These are phyloP conservation scores for Saprolegnia diclina DNA, from an alignment of 352 stramenopile genomes.

Conservation along the genomic window DNA sequence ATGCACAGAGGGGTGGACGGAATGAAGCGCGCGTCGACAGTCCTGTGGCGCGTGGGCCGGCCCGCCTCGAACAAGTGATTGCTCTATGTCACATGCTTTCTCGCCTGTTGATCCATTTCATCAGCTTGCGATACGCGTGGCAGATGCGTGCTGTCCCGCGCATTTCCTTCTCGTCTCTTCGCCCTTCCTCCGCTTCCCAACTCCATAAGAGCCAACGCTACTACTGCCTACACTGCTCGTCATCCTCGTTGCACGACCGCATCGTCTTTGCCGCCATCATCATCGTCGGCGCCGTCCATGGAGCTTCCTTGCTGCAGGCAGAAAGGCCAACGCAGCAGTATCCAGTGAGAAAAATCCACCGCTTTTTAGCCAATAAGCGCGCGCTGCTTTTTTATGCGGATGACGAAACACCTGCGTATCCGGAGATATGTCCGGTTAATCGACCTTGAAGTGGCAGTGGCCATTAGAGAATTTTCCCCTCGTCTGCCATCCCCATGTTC, in stretches of 20 bases:
- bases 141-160: background rate
- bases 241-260: too few relatives aligned
- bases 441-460: background rate
- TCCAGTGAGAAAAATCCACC: background rate
- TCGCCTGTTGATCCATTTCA: background rate
- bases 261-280: too few relatives aligned
- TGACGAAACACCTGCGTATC: background rate
- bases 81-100: conserved; percentile 11
- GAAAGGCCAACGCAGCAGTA: background rate
- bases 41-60: too few relatives aligned
- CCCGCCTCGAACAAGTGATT: conserved; percentile 8
- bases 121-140: conserved; percentile 2
- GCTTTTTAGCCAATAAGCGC: background rate
- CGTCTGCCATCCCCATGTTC: conserved; percentile 2
- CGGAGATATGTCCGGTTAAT: background rate
- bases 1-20: too few relatives aligned
- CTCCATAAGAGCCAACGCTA: too few relatives aligned
- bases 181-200: background rate
- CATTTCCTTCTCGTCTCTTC: background rate
- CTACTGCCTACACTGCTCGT: too few relatives aligned
- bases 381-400: background rate
- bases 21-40: too few relatives aligned
- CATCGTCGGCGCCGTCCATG: background rate
- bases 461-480: conserved; percentile 1
- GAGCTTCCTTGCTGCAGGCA: background rate